Base-by-base conservation (phyloP, 2,329 filamentous ascomycete species). In the Leptographium flavum region DNA sequence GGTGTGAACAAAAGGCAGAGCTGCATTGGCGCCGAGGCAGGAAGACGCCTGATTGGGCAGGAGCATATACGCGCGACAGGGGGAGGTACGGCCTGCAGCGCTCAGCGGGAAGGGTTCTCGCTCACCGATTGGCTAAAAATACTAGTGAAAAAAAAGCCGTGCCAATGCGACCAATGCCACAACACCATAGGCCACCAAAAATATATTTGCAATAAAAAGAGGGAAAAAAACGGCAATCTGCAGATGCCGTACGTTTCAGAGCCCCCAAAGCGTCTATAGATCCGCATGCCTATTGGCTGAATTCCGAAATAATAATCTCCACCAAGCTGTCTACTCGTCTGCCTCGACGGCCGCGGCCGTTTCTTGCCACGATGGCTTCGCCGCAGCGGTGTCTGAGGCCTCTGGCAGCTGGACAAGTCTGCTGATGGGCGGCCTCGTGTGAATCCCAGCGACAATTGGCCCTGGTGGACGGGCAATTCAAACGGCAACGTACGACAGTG, bases 41-140 rank as follows among this genome's bases (percentile, higher is more conserved):
- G 30, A 21, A 6, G 17, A 21, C 5, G 21, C 19, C 9, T 38
- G 19, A 44, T 44, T 44, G 42, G 42, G n/a, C 13, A 22, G 39
- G 22, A 21, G 28, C 13, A 41, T 25, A 43, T 9, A 28, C 8
- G 27, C 27, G 13, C 3, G 27, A 28, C 13, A 11, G 27, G 33
- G 45, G 32, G 23, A 47, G 31, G 23, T 22, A 40, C 37, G 32
- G 22, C n/a, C 30, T 21, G 40, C 13, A 25, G 30, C 15, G 40
- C 39, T 22, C 14, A 17, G 23, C 9, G 22, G 30, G 21, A 21
- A 13, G 5, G 28, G 22, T 13, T 25, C 10, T n/a, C n/a, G n/a
- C 15, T 14, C 37, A 23, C 37, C 38, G 38, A 60, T 61, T 61
- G 58, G 58, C 31, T 47, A 32, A 49, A 58, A 59, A 28, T 28